Base-by-base conservation (phyloP, 2,329 filamentous ascomycete species). In the Aspergillus chevalieri region DNA sequence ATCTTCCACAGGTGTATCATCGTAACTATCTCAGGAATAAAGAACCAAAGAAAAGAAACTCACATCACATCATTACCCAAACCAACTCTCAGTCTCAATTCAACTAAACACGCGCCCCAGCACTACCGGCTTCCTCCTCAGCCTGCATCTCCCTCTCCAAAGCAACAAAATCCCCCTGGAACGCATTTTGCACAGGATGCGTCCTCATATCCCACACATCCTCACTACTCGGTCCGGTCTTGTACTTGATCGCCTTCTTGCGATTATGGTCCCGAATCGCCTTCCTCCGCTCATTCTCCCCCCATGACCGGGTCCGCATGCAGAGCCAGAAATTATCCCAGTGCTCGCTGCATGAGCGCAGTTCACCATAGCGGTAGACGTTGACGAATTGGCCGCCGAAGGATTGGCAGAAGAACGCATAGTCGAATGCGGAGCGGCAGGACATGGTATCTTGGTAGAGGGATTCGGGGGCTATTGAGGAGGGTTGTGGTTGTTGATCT, bases 291-390 rank as follows among this genome's bases (percentile, higher is more conserved):
- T 82, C 73, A 41, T 77, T 71, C 21, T 81, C 78, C 0, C 77
- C 69, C 62, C 83, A 83, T 2, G 79, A 78, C 61, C 86, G 84
- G 34, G 84, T 84, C 56, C 88, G 84, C 91, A 97, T 96, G 77
- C 93, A 98, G 74, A 96, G 92, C 87, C 91, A 95, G 71, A 95
- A 97, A 69, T 95, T 88, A 53, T 85, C 81, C 90, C 92, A 96
- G 55, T 90, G 84, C 57, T 94, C 86, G 53, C 78, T 82, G 77
- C 93, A 98, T 3, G 81, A 78, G 42, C 85, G 82, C 62, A 95
- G 74, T 39, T 77, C 74, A 53, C 93, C 93, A 65, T 89, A 85
- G 36, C 93, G 86, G 77, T 97, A 98, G 34, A 97, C 80, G 62
- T 89, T 84, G 62, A 87, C 90, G 77, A 91, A 95, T 68, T 97